Evolutionary conservation across 2,329 filamentous ascomycete genomes (phyloP).

Genomic region (Escovopsis sp.): DNA sequence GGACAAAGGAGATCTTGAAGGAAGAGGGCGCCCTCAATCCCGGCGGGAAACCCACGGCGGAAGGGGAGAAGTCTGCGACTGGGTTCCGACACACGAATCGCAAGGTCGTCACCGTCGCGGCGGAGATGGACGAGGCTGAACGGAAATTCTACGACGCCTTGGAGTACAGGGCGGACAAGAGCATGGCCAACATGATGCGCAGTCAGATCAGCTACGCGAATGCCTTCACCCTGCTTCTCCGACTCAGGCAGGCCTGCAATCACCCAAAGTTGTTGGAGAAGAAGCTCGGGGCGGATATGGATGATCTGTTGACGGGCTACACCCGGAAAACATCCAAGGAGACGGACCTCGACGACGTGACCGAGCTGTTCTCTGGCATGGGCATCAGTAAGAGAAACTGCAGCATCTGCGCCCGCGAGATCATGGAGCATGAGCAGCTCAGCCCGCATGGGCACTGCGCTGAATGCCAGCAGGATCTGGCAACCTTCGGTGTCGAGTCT

Average conservation of each 20-base stretch:
- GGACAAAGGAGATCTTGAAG: slow-evolving; percentile 93
- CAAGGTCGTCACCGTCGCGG: slow-evolving; percentile 67
- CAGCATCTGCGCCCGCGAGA: slow-evolving; percentile 62
- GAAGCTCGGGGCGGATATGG: slow-evolving; percentile 76
- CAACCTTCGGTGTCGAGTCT: slow-evolving; percentile 38
- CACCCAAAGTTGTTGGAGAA: slow-evolving; percentile 79
- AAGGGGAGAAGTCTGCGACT: slow-evolving; percentile 38
- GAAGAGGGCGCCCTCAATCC: slow-evolving; percentile 68
- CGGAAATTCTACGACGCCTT: slow-evolving; percentile 74
- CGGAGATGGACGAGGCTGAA: slow-evolving; percentile 67
- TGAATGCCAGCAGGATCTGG: slow-evolving; percentile 63
- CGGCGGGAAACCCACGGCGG: slow-evolving; percentile 46
- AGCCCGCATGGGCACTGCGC: slow-evolving; percentile 41
- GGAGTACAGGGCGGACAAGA: slow-evolving; percentile 71
- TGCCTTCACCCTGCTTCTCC: slow-evolving; percentile 79
- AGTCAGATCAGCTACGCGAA: slow-evolving; percentile 81
- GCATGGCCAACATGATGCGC: slow-evolving; percentile 78
- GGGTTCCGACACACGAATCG: slow-evolving; percentile 86
- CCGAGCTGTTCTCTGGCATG: slow-evolving; percentile 74
- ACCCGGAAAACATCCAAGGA: slow-evolving; percentile 31
- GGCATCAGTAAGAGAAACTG: slow-evolving; percentile 66
- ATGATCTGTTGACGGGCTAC: slow-evolving; percentile 56
- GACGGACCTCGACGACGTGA: slow-evolving; percentile 65
- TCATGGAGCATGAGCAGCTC: slow-evolving; percentile 36
- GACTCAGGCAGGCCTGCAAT: slow-evolving; percentile 86